phyloP scores from a whole-genome alignment of 768 basidiomycete genomes.

The Suillus cothurnatus region DNA sequence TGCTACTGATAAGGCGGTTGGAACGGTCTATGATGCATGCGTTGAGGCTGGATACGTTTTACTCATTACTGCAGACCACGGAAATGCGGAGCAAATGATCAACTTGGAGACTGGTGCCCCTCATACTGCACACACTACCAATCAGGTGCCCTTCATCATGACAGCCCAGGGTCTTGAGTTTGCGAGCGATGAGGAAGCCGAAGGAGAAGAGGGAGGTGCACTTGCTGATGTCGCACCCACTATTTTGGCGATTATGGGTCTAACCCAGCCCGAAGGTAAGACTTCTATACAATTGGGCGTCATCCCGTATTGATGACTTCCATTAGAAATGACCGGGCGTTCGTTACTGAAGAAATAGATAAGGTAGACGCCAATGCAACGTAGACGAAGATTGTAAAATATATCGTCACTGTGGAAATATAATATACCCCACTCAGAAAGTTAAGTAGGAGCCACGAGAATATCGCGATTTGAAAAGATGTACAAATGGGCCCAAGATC shows the following conservation, averaged over 20 bases:
- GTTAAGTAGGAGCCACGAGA: not conserved
- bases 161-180: slow-evolving; percentile 66
- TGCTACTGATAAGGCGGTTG: slow-evolving; percentile 89
- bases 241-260: slow-evolving; percentile 74
- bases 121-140: slow-evolving; percentile 91
- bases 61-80: slow-evolving; percentile 90
- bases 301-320: slow-evolving; percentile 7
- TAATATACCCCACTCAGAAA: not conserved
- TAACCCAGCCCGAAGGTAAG: slow-evolving; percentile 71
- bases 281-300: not conserved
- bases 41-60: slow-evolving; percentile 85
- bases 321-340: slow-evolving; percentile 31
- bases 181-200: slow-evolving; percentile 48
- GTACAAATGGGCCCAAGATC: not conserved
- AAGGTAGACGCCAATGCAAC: not conserved
- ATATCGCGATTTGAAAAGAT: not conserved
- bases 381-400: not conserved
- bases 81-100: slow-evolving; percentile 94
- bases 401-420: not conserved
- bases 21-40: slow-evolving; percentile 84
- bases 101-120: slow-evolving; percentile 82
- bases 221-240: slow-evolving; percentile 93
- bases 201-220: slow-evolving; percentile 67
- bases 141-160: slow-evolving; percentile 88
- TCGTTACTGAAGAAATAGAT: slow-evolving; percentile 28